These are phyloP conservation scores for Gastrolobium villosum DNA, from an alignment of 306 rosid genomes.

Conservation along the genomic window DNA sequence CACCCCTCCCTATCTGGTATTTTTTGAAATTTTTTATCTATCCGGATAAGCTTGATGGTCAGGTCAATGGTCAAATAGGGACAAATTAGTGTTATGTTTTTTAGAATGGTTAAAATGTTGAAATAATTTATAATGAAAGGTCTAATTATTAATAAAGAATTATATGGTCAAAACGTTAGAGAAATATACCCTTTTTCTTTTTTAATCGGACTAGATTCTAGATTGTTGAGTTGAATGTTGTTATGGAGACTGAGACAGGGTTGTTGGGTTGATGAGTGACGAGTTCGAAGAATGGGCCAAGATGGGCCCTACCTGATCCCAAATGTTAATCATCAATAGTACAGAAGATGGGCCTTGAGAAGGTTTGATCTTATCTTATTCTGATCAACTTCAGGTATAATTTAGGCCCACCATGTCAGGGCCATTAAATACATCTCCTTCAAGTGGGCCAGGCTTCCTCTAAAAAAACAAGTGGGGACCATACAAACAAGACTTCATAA, in stretches of 20 bases:
- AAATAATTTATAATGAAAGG: too few species aligned
- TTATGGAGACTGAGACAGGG: conserved; percentile 30
- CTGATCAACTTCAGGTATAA: neutral
- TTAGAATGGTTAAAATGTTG: too few species aligned
- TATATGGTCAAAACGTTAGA: too few species aligned
- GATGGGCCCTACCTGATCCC: conserved; percentile 7
- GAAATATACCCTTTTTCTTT: neutral
- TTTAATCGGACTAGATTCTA: neutral
- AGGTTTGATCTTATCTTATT: conserved; percentile 31
- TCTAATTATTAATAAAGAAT: too few species aligned
- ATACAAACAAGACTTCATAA: neutral
- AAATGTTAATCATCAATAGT: neutral
- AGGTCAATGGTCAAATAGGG: too few species aligned
- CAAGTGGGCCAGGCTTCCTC: conserved; percentile 28
- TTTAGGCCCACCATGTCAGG: conserved; percentile 24
- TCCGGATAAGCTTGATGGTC: too few species aligned
- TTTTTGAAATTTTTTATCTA: too few species aligned
- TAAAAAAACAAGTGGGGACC: neutral
- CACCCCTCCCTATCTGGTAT: too few species aligned
- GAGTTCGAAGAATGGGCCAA: conserved; percentile 40
- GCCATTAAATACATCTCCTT: neutral
- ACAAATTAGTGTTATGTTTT: too few species aligned
- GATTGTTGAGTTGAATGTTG: neutral
- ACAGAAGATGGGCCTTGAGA: conserved; percentile 3
- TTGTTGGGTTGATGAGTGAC: conserved; percentile 36